Conservation (phyloP, 345 rosid genomes). For the Lepidium africanum region DNA sequence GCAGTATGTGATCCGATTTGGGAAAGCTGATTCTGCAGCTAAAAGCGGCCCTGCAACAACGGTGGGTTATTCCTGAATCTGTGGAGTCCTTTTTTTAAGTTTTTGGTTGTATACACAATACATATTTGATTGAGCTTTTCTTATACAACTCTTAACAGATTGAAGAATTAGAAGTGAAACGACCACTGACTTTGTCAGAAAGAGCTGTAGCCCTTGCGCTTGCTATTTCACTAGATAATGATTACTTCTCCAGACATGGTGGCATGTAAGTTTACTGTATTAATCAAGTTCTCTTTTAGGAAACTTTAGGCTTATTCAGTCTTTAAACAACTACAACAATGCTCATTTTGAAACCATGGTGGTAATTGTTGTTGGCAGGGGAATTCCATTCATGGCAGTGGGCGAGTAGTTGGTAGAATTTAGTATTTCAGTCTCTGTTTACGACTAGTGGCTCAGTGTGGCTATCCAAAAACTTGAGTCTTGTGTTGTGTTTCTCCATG, state of each 20-base stretch:
- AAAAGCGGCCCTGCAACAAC: conserved; percentile 47
- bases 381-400: conserved; percentile 47
- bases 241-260: conserved; percentile 91
- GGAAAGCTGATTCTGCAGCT: conserved; percentile 52
- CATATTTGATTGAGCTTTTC: not conserved
- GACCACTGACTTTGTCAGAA: conserved; percentile 65
- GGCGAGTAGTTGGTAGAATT: conserved; percentile 40
- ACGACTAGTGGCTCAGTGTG: not conserved
- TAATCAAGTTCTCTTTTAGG: not conserved
- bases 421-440: not conserved
- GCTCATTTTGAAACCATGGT: not conserved
- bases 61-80: conserved; percentile 30
- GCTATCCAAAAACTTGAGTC: conserved; percentile 5
- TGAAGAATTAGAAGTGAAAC: conserved; percentile 67
- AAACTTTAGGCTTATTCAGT: not conserved
- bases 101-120: not conserved
- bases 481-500: not conserved
- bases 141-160: conserved; percentile 34
- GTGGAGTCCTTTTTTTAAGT: not conserved
- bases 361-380: conserved; percentile 36
- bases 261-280: conserved; percentile 50
- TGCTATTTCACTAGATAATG: conserved; percentile 91
- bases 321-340: not conserved
- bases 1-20: conserved; percentile 89
- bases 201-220: conserved; percentile 80